Percentiles rank a stretch among this genome's conserved stretches.
Evolutionary conservation across 306 rosid genomes (phyloP).

Genomic region (Vigna unguiculata): DNA sequence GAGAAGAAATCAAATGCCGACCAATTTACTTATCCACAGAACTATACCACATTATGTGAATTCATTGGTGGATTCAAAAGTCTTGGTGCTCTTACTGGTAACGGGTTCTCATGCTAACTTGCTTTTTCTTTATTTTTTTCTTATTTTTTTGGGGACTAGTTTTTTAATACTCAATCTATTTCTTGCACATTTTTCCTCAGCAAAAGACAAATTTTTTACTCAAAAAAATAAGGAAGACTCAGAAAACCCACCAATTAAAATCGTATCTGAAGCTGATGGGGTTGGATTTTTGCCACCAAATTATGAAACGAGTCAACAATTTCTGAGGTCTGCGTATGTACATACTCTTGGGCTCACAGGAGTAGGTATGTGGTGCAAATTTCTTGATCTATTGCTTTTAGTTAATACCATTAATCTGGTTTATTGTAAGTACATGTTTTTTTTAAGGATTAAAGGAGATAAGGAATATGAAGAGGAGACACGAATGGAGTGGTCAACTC

Average conservation of each 20-base stretch:
- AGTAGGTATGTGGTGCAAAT: constrained; percentile 36
- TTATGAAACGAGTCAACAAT: constrained; percentile 38
- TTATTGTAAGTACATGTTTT: not conserved
- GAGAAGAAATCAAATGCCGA: not conserved
- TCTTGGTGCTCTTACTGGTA: too few relatives aligned
- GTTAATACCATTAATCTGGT: not conserved
- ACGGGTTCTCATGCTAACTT: too few relatives aligned
- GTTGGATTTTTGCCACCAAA: constrained; percentile 42
- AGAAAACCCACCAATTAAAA: constrained; percentile 10
- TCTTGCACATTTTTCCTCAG: not conserved
- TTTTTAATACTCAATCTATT: not conserved
- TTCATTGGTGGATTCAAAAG: not conserved
- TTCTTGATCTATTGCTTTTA: not conserved
- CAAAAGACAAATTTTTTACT: not conserved
- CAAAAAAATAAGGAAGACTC: not conserved
- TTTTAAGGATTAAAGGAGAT: constrained; percentile 35
- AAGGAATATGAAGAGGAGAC: constrained; percentile 35
- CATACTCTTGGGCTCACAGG: constrained; percentile 28
- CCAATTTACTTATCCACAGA: not conserved
- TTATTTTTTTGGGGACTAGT: not conserved
- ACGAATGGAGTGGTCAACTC: constrained; percentile 54
- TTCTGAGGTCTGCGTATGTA: constrained; percentile 22
- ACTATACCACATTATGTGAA: constrained; percentile 26
- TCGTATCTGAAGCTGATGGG: not conserved
- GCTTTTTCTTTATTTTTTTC: too few relatives aligned